These are phyloP conservation scores for Termitomyces sp. DNA, from an alignment of 768 basidiomycete genomes.

Conservation along the genomic window DNA sequence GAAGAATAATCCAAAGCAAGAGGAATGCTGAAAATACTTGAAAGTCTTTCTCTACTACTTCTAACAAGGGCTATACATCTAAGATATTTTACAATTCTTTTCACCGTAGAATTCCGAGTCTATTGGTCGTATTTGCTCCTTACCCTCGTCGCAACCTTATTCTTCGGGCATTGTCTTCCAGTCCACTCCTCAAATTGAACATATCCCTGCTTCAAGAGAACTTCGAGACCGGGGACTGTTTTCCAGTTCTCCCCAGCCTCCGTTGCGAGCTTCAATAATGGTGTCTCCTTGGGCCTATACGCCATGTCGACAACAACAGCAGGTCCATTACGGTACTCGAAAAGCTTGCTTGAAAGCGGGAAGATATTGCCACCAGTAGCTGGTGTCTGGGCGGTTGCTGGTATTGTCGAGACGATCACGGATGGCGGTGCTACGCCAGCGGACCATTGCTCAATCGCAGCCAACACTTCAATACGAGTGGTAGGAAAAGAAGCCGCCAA, in stretches of 20 bases:
- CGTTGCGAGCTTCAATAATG: slow-evolving; percentile 69
- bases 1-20: too few species aligned
- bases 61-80: background rate
- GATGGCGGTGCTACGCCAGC: slow-evolving; percentile 44
- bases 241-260: slow-evolving; percentile 53
- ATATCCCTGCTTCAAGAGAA: slow-evolving; percentile 87
- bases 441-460: slow-evolving; percentile 54
- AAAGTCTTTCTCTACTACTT: background rate
- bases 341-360: slow-evolving; percentile 53
- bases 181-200: slow-evolving; percentile 85
- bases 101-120: background rate
- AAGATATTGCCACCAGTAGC: slow-evolving; percentile 31
- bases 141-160: slow-evolving; percentile 43
- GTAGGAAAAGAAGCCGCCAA: slow-evolving; percentile 68
- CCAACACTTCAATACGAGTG: slow-evolving; percentile 57
- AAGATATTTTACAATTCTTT: background rate
- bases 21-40: background rate
- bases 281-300: slow-evolving; percentile 85
- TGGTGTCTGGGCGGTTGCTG: slow-evolving; percentile 56
- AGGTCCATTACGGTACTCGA: slow-evolving; percentile 44
- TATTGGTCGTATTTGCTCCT: slow-evolving; percentile 37
- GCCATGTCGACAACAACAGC: slow-evolving; percentile 92
- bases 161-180: slow-evolving; percentile 54
- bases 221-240: slow-evolving; percentile 75
- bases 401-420: slow-evolving; percentile 88